phyloP scores from a whole-genome alignment of 176 grass and related monocot genomes.

The Dactylis glomerata region DNA sequence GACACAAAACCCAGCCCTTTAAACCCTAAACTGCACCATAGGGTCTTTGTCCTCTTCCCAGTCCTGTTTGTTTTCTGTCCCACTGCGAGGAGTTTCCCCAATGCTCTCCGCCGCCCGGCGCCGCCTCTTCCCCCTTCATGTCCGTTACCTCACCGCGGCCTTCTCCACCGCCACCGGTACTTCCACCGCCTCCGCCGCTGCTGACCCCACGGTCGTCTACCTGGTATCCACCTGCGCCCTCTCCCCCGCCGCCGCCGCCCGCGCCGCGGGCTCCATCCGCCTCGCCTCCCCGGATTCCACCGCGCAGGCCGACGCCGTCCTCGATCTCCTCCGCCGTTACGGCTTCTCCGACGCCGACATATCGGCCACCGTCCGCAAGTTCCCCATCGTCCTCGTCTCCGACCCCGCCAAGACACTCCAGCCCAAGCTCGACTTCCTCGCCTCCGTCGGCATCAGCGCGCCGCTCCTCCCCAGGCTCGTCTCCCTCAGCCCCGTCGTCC shows the following conservation, averaged over 20 bases:
- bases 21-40: background rate
- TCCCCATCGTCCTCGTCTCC: background rate
- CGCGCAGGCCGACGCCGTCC: slow-evolving; percentile 14
- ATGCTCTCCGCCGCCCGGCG: slow-evolving; percentile 8
- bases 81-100: background rate
- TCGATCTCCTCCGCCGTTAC: slow-evolving; percentile 32
- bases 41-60: no score
- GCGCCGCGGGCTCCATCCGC: background rate
- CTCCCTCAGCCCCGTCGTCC: slow-evolving; percentile 9
- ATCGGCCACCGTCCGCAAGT: background rate
- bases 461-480: slow-evolving; percentile 23
- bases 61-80: no score
- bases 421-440: slow-evolving; percentile 46
- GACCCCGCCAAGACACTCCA: slow-evolving; percentile 17
- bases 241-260: background rate
- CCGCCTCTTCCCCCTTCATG: background rate
- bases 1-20: background rate
- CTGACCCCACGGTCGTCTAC: background rate
- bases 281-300: background rate
- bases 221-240: slow-evolving; percentile 18
- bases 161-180: background rate
- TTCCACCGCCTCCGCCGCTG: background rate
- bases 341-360: slow-evolving; percentile 34
- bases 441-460: slow-evolving; percentile 25
- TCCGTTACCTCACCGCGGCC: background rate